Evolutionary conservation across 2,329 filamentous ascomycete genomes (phyloP), one percentile per base, ranked within the genome.

Genomic region (Emergomyces orientalis): DNA sequence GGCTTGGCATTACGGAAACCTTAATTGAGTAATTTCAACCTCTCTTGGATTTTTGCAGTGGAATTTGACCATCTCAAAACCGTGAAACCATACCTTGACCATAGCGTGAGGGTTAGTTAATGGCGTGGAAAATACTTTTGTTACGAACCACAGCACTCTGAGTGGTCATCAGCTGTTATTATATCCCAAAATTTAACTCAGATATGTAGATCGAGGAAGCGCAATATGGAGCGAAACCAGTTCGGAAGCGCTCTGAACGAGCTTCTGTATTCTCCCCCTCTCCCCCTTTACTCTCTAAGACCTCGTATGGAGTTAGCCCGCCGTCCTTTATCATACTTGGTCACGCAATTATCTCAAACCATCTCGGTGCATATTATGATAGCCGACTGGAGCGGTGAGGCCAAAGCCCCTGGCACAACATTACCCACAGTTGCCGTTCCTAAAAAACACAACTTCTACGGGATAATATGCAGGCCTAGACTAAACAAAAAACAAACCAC

Each of bases 361-460:
- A 41, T 51, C 13, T 39, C 34, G 3, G 22, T 63, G 11, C 57
- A 14, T 5, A 60, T 34, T 34, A 61, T 7, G 27, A 2, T 59
- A 74, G 72, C 30, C 78, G 82, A 65, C 75, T 74, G 86, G 9
- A 76, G 72, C 2, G 84, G 84, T 32, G 74, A 80, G 66, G 72
- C 70, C 5, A 83, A 84, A 57, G 70, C 64, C 0, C 88, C 89
- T 34, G 81, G 90, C 70, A 86, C 86, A 8, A 82, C 82, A 11
- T 82, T 83, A 30, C 84, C 87, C 11, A 86, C 86, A 0, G 85
- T 94, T 13, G 77, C 84, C 2, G 84, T 93, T 22, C 82, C 11
- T 8, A 81, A 62, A 83, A 82, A 65, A 89, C 91, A 0, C 71
- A 79, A 4, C 93, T 93, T 74, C 80, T 90, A 11, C 75, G 84